Conservation (phyloP, 768 basidiomycete species). For the Infundibulicybe gibba region DNA sequence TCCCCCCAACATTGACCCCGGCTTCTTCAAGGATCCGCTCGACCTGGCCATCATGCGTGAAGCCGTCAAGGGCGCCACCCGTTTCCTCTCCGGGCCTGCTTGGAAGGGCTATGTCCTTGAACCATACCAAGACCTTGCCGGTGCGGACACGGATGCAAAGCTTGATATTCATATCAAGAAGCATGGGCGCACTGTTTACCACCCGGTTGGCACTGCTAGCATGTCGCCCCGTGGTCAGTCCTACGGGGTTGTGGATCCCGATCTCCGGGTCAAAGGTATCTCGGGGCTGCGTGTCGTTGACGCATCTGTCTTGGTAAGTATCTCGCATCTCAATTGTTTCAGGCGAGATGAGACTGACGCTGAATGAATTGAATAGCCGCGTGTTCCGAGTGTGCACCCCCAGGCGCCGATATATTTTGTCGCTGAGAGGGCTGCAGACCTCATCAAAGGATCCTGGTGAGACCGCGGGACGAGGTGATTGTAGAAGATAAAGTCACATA, state of each 20-base stretch:
- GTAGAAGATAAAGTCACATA: too few species aligned
- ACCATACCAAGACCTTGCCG: neutral
- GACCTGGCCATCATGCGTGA: conserved; percentile 6
- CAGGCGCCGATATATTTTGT: neutral
- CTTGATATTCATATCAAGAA: conserved; percentile 14
- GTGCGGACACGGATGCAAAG: conserved; percentile 4
- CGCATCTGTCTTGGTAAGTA: conserved; percentile 22
- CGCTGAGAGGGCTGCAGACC: neutral
- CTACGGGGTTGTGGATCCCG: conserved; percentile 24
- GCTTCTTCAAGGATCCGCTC: conserved; percentile 2
- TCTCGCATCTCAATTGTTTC: neutral
- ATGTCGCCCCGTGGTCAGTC: conserved; percentile 14
- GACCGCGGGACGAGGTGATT: too few species aligned
- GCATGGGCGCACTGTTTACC: conserved; percentile 16
- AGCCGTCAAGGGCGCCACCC: conserved; percentile 2
- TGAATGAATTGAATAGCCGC: neutral
- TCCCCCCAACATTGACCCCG: conserved; percentile 5
- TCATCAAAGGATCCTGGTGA: neutral
- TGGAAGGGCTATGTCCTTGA: conserved; percentile 7
- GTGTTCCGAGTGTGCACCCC: neutral
- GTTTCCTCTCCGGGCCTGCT: conserved; percentile 1
- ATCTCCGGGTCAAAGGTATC: conserved; percentile 24
- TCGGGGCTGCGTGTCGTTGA: conserved; percentile 25
- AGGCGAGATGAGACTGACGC: too few species aligned
- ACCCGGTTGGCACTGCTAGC: conserved; percentile 19